Base-by-base conservation (phyloP, 495 filamentous ascomycete species). In the Cudoniella acicularis region DNA sequence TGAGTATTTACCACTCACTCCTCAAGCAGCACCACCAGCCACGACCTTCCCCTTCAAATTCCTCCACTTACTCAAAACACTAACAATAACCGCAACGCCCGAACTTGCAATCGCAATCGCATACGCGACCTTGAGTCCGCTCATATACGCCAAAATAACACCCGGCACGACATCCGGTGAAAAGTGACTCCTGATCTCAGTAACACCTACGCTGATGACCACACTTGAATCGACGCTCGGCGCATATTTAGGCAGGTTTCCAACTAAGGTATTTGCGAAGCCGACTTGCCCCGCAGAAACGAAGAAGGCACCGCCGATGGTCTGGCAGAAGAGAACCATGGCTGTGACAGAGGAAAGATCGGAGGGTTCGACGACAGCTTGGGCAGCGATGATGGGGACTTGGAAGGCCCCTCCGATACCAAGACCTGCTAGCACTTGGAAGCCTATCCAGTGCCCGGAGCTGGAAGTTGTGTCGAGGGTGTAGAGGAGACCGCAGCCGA, bases 231-330 rank as follows among this genome's bases (percentile, higher is more conserved):
- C 43, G 17, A 68, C 51, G 26, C 4, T 50, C 45, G 66, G 66
- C 0, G 56, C 65, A 11, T 8, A 49, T 11, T 9, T 24, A 24
- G 57, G 56, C 70, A 76, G 23, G 73, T 75, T 72, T 0, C 60
- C 54, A 27, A 79, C 68, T 0, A 89, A 73, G 11, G 77, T 71
- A 56, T 82, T 84, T 53, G 80, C 76, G 62, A 88, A 79, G 3
- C 88, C 75, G 53, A 82, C 85, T 62, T 89, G 77, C 3, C 78
- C 86, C 23, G 87, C 77, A 0, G 80, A 78, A 41, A 84, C 72
- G 66, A 90, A 88, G 46, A 91, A 69, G 2, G 87, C 80, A 48
- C 83, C 86, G 11, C 84, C 84, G 1, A 91, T 70, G 11, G 65
- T 65, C 49, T 68, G 65, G 8, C 51, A 49, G 54, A 68, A 68